Evolutionary conservation across 306 rosid species (phyloP), one percentile per base, ranked within the genome.

Genomic region (Biancaea sappan): DNA sequence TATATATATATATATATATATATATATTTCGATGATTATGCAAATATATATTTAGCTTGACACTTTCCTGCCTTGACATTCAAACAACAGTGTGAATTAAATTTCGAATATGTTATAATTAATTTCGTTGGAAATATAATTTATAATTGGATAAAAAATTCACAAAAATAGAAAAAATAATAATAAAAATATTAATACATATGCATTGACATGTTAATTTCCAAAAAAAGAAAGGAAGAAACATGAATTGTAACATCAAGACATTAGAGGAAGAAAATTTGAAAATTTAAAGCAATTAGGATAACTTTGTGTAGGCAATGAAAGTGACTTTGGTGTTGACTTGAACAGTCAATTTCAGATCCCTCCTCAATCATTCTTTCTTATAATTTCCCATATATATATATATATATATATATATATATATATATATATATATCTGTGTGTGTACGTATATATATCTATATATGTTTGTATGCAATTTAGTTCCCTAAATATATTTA

Each of bases 251-350:
- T 29, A 29, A 53, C 32, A 74, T 74, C 26, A 59, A 66, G 34
- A 14, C 46, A 37, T 19, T 9, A 21, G 3, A 10, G 52, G 8
- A 47, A 38, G 50, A 48, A 44, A 44, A 72, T 12, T 22, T 22
- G 26, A 68, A 67, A 62, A 53, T 19, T 32, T 35, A 71, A 57
- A 48, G 66, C 26, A 66, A 47, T 26, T n/a, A n/a, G n/a, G 71
- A 71, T 65, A 79, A 73, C 73, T 66, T 86, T 77, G 77, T 43
- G 62, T 46, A 29, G 84, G 81, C 83, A 74, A 52, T 52, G 82
- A 86, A 69, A 81, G 72, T 43, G 86, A 85, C 89, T 79, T 82
- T 54, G 77, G 58, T 84, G 82, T 80, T 84, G 88, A 84, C 89
- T 75, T 79, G n/a, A 83, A 83, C 84, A 79, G 75, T 85, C 88